Evolutionary conservation across 352 stramenopile species (phyloP), one percentile per base, ranked within the genome.

Genomic region (Phytophthora meadii): DNA sequence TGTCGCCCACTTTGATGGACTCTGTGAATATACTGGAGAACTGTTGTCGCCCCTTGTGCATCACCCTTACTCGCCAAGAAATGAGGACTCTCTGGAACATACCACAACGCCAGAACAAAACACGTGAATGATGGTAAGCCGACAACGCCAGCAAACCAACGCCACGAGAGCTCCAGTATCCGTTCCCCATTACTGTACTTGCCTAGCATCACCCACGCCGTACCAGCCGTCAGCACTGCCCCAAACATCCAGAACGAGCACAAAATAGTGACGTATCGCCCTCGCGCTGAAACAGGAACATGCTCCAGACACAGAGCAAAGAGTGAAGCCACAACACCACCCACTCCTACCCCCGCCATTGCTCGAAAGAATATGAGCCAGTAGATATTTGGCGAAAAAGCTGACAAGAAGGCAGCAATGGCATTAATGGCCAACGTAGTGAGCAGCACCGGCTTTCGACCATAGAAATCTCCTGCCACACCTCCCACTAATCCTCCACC

Each of bases 181-280:
- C 78, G 80, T 32, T 88, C 57, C 2, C 84, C 83, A 40, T 72
- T 68, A 24, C 42, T 70, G 56, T 82, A 74, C 40, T 92, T 94
- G 55, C 82, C 83, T 27, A 94, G 68, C 78, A 97, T 91, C 32
- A 97, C 54, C 90, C 90, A 97, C 22, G 89, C 90, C 2, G 82
- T 87, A 15, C 72, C 84, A 7, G 87, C 89, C 0, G 91, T 95
- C 54, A 89, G 55, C 36, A 97, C 80, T 2, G 87, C 88, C 6
- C 92, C 92, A 11, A 97, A 66, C 88, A 97, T 97, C 92, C 92
- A 98, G 72, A 97, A 97, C 5, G 81, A 93, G 57, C 90, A 96
- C 45, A 98, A 75, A 54, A 94, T 83, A 12, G 88, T 97, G 14
- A 98, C 70, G 54, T 92, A 95, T 25, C 84, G 77, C 11, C 88